Conservation (phyloP, 257 asterid genomes). For the Nicotiana tabacum region DNA sequence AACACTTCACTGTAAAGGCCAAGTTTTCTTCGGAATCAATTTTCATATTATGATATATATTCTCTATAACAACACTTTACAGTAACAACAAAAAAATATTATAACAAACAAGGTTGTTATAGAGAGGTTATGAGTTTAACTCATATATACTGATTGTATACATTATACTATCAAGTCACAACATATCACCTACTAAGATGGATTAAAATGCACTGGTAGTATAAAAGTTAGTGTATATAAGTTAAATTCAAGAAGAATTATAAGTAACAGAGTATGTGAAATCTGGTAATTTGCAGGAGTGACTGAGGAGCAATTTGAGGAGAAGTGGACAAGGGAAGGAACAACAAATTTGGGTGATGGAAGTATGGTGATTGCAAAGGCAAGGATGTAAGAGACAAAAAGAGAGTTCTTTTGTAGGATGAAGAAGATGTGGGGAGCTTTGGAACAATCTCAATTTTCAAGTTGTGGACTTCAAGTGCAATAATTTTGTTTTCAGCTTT, state of each 20-base stretch:
- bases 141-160: too few relatives aligned
- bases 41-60: too few relatives aligned
- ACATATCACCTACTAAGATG: too few relatives aligned
- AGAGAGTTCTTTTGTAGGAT: not conserved
- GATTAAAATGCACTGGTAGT: too few relatives aligned
- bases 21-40: too few relatives aligned
- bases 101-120: too few relatives aligned
- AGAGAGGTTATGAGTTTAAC: too few relatives aligned
- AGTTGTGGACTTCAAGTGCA: conserved; percentile 14
- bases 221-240: not conserved
- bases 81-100: too few relatives aligned
- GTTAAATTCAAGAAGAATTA: not conserved
- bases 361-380: conserved; percentile 64
- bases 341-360: conserved; percentile 45
- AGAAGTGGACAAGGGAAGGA: conserved; percentile 81
- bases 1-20: too few relatives aligned
- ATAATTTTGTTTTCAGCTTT: conserved; percentile 16
- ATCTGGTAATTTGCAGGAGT: conserved; percentile 47
- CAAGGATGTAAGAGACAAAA: conserved; percentile 51
- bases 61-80: too few relatives aligned
- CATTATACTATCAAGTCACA: not conserved
- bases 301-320: conserved; percentile 91
- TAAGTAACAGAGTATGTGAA: not conserved
- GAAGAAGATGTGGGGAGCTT: conserved; percentile 18
- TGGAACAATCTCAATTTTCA: conserved; percentile 15